These are phyloP conservation scores for Talaromyces sp. DNA, from an alignment of 2,329 filamentous ascomycete genomes.

Conservation along the genomic window DNA sequence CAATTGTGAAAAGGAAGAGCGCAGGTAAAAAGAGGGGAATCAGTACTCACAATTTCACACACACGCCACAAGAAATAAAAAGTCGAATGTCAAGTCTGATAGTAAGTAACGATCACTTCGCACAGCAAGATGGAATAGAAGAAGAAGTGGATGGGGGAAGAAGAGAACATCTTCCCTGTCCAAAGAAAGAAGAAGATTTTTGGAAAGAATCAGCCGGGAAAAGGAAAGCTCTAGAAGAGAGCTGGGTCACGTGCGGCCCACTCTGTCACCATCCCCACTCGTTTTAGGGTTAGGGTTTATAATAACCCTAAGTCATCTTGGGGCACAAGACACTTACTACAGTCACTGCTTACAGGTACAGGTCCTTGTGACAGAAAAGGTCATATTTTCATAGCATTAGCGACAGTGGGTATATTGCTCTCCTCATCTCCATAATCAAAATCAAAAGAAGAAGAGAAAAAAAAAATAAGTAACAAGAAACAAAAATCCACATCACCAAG, in stretches of 20 bases:
- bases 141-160: conserved; percentile 11
- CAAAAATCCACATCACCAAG: conserved; percentile 12
- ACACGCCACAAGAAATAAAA: neutral
- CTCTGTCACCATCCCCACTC: neutral
- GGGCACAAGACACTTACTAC: too few relatives aligned
- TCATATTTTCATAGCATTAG: conserved; percentile 2
- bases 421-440: neutral
- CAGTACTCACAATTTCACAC: conserved; percentile 10
- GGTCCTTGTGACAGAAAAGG: too few relatives aligned
- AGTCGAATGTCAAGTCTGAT: neutral
- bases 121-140: neutral
- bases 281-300: too few relatives aligned
- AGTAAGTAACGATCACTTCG: neutral
- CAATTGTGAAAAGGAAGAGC: neutral
- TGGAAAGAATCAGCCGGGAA: conserved; percentile 23
- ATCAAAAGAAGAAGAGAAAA: neutral
- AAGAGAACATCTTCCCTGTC: conserved; percentile 18
- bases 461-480: conserved; percentile 15
- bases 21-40: neutral
- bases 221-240: conserved; percentile 41
- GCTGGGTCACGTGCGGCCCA: conserved; percentile 13
- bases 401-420: conserved; percentile 21
- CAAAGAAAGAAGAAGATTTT: conserved; percentile 21
- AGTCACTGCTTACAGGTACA: too few relatives aligned
- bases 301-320: too few relatives aligned